Conservation (phyloP, 129 eudicot genomes). For the Lactuca saligna region DNA sequence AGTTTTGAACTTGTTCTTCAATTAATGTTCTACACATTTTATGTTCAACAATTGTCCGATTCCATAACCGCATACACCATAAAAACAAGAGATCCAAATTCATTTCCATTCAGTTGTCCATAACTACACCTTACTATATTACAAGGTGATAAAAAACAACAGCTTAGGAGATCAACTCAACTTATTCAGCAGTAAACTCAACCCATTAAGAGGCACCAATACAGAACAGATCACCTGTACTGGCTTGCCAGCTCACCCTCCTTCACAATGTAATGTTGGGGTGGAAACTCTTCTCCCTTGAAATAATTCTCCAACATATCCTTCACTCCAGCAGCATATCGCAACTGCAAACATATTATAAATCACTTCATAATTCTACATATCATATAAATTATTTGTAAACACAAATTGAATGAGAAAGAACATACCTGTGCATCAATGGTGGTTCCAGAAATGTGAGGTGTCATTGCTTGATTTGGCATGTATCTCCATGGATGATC, state of each 20-base stretch:
- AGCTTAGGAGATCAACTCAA: slow-evolving; percentile 2
- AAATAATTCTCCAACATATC: slow-evolving; percentile 94
- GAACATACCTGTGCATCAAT: slow-evolving; percentile 83
- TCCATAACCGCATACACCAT: not conserved
- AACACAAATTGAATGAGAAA: not conserved
- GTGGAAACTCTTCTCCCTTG: slow-evolving; percentile 92
- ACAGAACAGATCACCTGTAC: slow-evolving; percentile 52
- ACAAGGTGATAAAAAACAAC: slow-evolving; percentile 10
- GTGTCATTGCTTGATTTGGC: slow-evolving; percentile 99
- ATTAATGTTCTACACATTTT: too few species aligned
- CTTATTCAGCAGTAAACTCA: slow-evolving; percentile 21
- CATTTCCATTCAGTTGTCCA: slow-evolving; percentile 20
- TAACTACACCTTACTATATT: slow-evolving; percentile 13
- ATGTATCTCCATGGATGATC: slow-evolving; percentile 98
- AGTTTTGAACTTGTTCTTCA: too few species aligned
- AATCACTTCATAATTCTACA: not conserved
- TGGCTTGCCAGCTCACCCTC: slow-evolving; percentile 96
- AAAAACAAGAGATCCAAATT: not conserved
- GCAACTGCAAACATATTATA: slow-evolving; percentile 42
- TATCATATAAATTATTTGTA: not conserved
- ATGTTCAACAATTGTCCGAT: not conserved
- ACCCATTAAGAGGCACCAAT: not conserved
- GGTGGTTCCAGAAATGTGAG: slow-evolving; percentile 97
- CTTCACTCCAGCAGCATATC: slow-evolving; percentile 93
- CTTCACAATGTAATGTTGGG: slow-evolving; percentile 90